Base-by-base conservation (phyloP, 768 basidiomycete species). In the Termitomyces sp. region DNA sequence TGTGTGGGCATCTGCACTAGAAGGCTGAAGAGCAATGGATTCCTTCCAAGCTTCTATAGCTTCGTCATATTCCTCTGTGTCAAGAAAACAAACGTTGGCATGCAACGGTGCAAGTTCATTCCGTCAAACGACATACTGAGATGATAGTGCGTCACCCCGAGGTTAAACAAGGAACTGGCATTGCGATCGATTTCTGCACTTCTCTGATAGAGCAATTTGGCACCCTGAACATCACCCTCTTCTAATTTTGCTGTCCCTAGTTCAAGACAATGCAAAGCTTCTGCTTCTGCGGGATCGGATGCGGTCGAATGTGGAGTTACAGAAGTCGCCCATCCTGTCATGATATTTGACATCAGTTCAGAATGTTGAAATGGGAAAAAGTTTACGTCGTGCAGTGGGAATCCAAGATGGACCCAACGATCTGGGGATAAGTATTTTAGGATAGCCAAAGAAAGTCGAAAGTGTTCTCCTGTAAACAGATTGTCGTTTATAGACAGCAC, bases 131-230 rank as follows among this genome's bases (percentile, higher is more conserved):
- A 78, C 85, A 57, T 68, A 93, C 91, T 92, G 49, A 93, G 81
- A 70, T 94, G 92, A 69, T 93, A 94, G 66, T 91, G 86, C 4
- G 92, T 92, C 32, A 94, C 92, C 44, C 92, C 92, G 14, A 93
- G 79, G 68, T 94, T 94, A 72, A 93, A 94, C 40, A 94, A 79
- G 13, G 88, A 86, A 69, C 87, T 90, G 10, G 90, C 88, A 55
- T 80, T 89, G 58, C 85, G 82, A 68, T 87, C 86, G 56, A 94
- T 90, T 66, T 92, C 85, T 30, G 86, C 81, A 65, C 90, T 92
- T 62, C 90, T 83, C 69, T 81, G 76, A 72, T 93, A 94, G 40
- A 90, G 77, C 48, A 76, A 76, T 70, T 88, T 92, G 52, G 92
- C 92, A 52, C 78, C 83, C 63, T 88, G 78, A 3, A 94, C 84